Percentiles rank a stretch among this genome's conserved stretches.
Evolutionary conservation across 176 grass and related monocot genomes (phyloP).

Genomic region (Cenchrus fungigraminus): DNA sequence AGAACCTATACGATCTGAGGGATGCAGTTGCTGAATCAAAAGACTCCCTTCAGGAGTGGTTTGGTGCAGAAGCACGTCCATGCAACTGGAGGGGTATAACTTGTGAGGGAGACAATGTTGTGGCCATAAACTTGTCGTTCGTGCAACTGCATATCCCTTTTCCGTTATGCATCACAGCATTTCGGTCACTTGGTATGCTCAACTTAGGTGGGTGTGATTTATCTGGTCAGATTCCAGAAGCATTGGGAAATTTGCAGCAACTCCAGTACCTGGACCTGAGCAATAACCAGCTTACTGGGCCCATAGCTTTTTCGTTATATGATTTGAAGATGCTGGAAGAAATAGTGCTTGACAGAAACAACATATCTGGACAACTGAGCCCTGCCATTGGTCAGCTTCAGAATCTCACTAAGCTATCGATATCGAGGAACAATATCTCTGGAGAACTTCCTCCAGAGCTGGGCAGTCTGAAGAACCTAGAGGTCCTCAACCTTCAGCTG

Average conservation of each 20-base stretch:
- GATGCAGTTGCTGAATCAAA: conserved; percentile 41
- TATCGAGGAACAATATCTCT: conserved; percentile 57
- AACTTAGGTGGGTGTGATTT: conserved; percentile 60
- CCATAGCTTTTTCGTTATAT: conserved; percentile 55
- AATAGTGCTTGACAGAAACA: conserved; percentile 63
- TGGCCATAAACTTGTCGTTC: conserved; percentile 64
- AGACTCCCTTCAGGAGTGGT: conserved; percentile 59
- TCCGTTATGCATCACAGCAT: conserved; percentile 53
- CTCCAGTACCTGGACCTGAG: conserved; percentile 76
- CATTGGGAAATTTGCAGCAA: conserved; percentile 51
- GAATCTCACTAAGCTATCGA: conserved; percentile 55
- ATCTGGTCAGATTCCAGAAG: conserved; percentile 58
- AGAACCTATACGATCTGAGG: conserved; percentile 58
- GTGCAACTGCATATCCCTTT: conserved; percentile 47
- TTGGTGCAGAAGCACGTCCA: conserved; percentile 54
- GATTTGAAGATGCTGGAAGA: conserved; percentile 60
- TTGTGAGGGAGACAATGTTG: conserved; percentile 47
- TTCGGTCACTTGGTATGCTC: conserved; percentile 56
- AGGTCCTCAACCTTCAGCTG: conserved; percentile 49
- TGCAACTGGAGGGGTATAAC: conserved; percentile 79
- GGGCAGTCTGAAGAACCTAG: conserved; percentile 61
- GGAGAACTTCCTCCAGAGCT: conserved; percentile 66
- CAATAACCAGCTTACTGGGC: conserved; percentile 63
- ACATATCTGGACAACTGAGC: conserved; percentile 57
- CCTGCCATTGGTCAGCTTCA: conserved; percentile 59